These are phyloP conservation scores for Balamuthia mandrillaris DNA, from an alignment of 208 protist species.

Conservation along the genomic window DNA sequence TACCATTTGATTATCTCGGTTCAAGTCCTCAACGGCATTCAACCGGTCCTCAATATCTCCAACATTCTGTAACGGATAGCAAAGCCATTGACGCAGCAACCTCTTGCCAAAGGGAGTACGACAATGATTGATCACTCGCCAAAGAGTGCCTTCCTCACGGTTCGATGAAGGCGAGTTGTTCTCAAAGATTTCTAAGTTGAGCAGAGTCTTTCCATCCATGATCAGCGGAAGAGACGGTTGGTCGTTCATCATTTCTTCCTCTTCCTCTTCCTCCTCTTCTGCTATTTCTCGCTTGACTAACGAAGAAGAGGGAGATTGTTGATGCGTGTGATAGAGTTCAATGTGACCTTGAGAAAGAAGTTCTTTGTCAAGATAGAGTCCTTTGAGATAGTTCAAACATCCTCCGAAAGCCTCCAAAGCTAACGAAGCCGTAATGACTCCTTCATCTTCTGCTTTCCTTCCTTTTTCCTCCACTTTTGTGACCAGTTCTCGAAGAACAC, in stretches of 20 bases:
- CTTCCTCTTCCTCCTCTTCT: too few relatives aligned
- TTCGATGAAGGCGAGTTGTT: neutral
- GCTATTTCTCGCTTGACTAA: too few relatives aligned
- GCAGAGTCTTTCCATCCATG: neutral
- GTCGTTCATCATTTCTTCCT: too few relatives aligned
- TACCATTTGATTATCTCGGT: neutral
- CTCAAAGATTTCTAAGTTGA: conserved; percentile 12
- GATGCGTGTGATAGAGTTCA: neutral
- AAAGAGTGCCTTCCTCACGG: neutral
- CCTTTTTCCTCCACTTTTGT: too few relatives aligned
- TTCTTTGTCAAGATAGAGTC: conserved; percentile 47
- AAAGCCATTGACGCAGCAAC: neutral
- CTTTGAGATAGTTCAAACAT: conserved; percentile 46
- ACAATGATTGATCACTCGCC: neutral
- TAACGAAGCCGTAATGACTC: too few relatives aligned
- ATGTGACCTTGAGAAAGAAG: conserved; percentile 28
- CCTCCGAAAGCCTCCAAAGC: too few relatives aligned
- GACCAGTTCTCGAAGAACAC: too few relatives aligned
- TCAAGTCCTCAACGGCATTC: conserved; percentile 20
- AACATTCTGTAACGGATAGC: neutral
- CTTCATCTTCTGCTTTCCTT: too few relatives aligned
- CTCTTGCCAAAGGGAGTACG: conserved; percentile 2
- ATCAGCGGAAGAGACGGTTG: too few relatives aligned
- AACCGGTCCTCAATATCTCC: neutral
- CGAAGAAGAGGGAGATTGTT: neutral